phyloP scores from a whole-genome alignment of 2,329 filamentous ascomycete genomes.

The Colletotrichum destructivum region DNA sequence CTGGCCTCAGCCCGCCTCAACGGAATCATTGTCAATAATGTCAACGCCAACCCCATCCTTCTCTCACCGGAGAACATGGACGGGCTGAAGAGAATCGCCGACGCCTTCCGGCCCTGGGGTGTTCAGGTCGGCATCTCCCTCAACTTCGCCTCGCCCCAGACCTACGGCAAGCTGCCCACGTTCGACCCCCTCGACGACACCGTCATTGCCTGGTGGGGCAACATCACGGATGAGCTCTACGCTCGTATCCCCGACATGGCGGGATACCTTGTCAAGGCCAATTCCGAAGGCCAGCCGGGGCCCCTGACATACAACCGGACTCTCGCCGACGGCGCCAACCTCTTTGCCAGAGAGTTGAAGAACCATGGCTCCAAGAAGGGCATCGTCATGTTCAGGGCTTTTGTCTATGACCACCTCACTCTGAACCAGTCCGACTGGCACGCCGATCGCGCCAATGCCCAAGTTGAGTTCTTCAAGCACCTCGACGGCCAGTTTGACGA shows the following conservation, averaged over 20 bases:
- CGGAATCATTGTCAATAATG: slow-evolving; percentile 78
- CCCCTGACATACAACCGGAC: slow-evolving; percentile 80
- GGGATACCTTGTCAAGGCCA: slow-evolving; percentile 80
- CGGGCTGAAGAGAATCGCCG: slow-evolving; percentile 74
- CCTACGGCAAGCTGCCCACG: slow-evolving; percentile 69
- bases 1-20: slow-evolving; percentile 78
- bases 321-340: slow-evolving; percentile 76
- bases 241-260: slow-evolving; percentile 75
- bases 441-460: slow-evolving; percentile 78
- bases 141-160: slow-evolving; percentile 76
- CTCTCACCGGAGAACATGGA: slow-evolving; percentile 71
- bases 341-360: slow-evolving; percentile 74
- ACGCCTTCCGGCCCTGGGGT: slow-evolving; percentile 77
- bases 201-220: slow-evolving; percentile 75
- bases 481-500: slow-evolving; percentile 78
- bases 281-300: slow-evolving; percentile 80
- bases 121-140: slow-evolving; percentile 76
- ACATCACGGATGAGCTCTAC: slow-evolving; percentile 73
- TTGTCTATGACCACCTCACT: slow-evolving; percentile 73
- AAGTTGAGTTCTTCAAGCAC: slow-evolving; percentile 75
- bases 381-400: slow-evolving; percentile 79
- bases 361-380: slow-evolving; percentile 65
- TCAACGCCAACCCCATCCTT: slow-evolving; percentile 76
- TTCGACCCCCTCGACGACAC: slow-evolving; percentile 75
- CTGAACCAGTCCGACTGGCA: slow-evolving; percentile 72